These are phyloP conservation scores for Chrysanthemum seticuspe DNA, from an alignment of 129 eudicot genomes.

Conservation along the genomic window DNA sequence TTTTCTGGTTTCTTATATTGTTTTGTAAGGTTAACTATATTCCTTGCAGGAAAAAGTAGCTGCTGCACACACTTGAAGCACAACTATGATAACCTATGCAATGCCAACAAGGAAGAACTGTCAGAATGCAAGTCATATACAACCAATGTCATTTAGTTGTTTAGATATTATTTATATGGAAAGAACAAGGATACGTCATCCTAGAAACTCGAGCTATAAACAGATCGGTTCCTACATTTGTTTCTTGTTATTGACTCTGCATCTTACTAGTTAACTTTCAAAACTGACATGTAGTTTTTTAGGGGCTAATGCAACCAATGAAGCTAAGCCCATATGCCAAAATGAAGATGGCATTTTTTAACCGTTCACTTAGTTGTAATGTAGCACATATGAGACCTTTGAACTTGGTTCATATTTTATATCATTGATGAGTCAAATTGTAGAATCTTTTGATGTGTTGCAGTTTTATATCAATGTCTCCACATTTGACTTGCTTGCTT, in stretches of 20 bases:
- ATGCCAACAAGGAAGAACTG: slow-evolving; percentile 22
- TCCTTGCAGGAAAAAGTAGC: slow-evolving; percentile 60
- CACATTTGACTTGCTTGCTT: background rate
- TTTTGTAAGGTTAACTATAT: background rate
- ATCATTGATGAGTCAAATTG: slow-evolving; percentile 9
- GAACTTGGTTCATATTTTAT: slow-evolving; percentile 9
- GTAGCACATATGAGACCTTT: slow-evolving; percentile 7
- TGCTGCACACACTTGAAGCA: slow-evolving; percentile 71
- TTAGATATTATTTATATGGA: slow-evolving; percentile 44
- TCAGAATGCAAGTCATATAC: slow-evolving; percentile 23
- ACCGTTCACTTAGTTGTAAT: background rate
- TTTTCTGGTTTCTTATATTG: no score
- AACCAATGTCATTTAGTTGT: slow-evolving; percentile 34
- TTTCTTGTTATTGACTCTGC: background rate
- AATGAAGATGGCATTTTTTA: slow-evolving; percentile 16
- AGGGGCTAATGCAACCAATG: background rate
- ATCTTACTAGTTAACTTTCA: no score
- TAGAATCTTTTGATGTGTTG: background rate
- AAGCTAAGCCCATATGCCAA: slow-evolving; percentile 22
- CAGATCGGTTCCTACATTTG: background rate
- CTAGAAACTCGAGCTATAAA: slow-evolving; percentile 51
- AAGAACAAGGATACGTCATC: slow-evolving; percentile 31
- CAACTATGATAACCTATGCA: slow-evolving; percentile 61
- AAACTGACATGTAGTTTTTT: no score
- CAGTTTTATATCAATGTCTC: background rate